Evolutionary conservation across 2,329 filamentous ascomycete genomes (phyloP).

Genomic region (Chaetomiaceae sp.): DNA sequence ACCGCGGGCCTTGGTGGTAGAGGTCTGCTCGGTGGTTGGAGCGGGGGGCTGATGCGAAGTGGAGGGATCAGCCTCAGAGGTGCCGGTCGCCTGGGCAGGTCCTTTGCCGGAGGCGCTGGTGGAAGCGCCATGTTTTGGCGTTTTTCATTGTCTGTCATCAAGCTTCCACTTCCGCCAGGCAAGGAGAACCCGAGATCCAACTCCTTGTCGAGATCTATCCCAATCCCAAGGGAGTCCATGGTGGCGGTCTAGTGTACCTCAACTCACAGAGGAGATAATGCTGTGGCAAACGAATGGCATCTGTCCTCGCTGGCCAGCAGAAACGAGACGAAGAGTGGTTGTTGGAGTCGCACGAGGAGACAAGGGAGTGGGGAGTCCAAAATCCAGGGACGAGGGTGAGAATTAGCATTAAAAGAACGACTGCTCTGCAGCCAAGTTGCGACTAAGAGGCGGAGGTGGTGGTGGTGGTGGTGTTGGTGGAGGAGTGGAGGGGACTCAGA

Average conservation of each 20-base stretch:
- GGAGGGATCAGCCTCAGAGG: conserved; percentile 8
- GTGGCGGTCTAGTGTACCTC: conserved; percentile 12
- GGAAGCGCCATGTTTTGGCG: conserved; percentile 18
- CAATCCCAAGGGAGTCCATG: conserved; percentile 12
- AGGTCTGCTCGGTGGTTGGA: conserved; percentile 23
- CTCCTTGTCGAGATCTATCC: conserved; percentile 19
- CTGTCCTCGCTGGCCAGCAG: conserved; percentile 30
- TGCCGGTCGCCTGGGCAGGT: conserved; percentile 17
- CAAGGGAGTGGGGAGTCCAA: too few species aligned
- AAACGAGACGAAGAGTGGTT: conserved; percentile 17
- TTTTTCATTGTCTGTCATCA: conserved; percentile 1
- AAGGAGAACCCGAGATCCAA: conserved; percentile 12
- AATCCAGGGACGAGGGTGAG: conserved; percentile 3
- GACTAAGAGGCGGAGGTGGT: too few species aligned
- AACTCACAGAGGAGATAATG: conserved; percentile 14
- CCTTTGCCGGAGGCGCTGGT: conserved; percentile 24
- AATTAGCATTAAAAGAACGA: conserved; percentile 16
- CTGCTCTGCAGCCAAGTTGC: conserved; percentile 2
- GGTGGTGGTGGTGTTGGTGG: conserved; percentile 1
- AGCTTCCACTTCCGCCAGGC: background rate
- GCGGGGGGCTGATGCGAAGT: conserved; percentile 8
- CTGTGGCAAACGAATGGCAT: conserved; percentile 13
- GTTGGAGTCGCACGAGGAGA: conserved; percentile 11
- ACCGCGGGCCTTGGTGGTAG: conserved; percentile 21
- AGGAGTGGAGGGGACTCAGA: conserved; percentile 6